These are phyloP conservation scores for Volutella citrinella DNA, from an alignment of 2,329 filamentous ascomycete species.

Conservation along the genomic window DNA sequence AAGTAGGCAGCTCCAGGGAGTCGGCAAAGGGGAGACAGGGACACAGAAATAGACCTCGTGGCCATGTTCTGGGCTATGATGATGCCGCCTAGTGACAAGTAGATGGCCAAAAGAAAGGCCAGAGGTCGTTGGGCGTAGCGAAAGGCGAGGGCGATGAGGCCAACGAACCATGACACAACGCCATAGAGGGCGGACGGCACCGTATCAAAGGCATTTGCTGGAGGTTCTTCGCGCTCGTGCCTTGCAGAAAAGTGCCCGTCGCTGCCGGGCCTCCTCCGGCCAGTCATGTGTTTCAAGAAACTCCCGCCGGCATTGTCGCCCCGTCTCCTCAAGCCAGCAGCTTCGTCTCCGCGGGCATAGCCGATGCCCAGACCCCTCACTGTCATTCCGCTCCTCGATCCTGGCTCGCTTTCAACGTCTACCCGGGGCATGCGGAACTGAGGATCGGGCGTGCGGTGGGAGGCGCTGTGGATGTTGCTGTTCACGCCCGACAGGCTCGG, in stretches of 20 bases:
- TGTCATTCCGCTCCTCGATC: conserved; percentile 33
- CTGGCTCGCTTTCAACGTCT: conserved; percentile 38
- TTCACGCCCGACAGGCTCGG: conserved; percentile 46
- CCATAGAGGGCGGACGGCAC: conserved; percentile 38
- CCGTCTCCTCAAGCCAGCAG: conserved; percentile 28
- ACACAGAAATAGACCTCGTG: conserved; percentile 56
- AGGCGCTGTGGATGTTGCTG: conserved; percentile 13
- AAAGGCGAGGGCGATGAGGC: conserved; percentile 57
- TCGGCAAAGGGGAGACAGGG: conserved; percentile 66
- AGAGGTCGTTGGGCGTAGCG: conserved; percentile 63
- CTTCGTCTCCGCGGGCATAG: conserved; percentile 18
- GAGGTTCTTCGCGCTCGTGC: conserved; percentile 16
- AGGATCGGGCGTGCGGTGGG: conserved; percentile 42
- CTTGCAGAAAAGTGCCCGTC: too few relatives aligned
- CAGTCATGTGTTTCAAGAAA: conserved; percentile 22
- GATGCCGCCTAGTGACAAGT: conserved; percentile 56
- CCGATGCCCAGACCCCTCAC: conserved; percentile 25
- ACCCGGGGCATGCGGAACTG: conserved; percentile 53
- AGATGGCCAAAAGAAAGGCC: conserved; percentile 58
- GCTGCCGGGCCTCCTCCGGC: conserved; percentile 12
- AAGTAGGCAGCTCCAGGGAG: conserved; percentile 63
- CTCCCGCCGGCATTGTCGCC: conserved; percentile 16
- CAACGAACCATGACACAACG: conserved; percentile 47
- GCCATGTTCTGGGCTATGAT: conserved; percentile 61
- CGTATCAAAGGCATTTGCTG: conserved; percentile 32